These are phyloP conservation scores for Kewa caespitosa DNA, from an alignment of 179 eudicot species.

Conservation along the genomic window DNA sequence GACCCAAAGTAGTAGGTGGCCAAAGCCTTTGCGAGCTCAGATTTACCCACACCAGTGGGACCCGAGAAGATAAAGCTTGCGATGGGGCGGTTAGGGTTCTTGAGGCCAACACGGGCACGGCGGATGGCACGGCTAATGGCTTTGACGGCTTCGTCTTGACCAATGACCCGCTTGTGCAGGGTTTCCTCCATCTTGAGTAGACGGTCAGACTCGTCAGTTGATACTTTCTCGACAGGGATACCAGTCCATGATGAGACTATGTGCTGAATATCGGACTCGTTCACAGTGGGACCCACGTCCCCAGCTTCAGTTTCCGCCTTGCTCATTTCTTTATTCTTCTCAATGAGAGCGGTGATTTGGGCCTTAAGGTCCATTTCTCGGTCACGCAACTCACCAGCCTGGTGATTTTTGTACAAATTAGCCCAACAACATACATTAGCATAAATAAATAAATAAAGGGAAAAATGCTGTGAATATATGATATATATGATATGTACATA, in stretches of 20 bases:
- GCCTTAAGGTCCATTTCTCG: conserved; percentile 69
- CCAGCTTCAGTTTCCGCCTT: conserved; percentile 61
- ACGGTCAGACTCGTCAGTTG: conserved; percentile 72
- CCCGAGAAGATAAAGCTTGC: conserved; percentile 97
- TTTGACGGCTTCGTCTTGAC: conserved; percentile 93
- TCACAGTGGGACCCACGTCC: conserved; percentile 57
- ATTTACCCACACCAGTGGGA: conserved; percentile 95
- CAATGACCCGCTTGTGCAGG: conserved; percentile 73
- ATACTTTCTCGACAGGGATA: conserved; percentile 84
- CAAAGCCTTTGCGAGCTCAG: conserved; percentile 82
- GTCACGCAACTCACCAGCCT: conserved; percentile 84
- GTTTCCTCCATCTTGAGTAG: conserved; percentile 88
- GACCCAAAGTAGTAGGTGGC: conserved; percentile 89
- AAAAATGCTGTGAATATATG: too few relatives aligned
- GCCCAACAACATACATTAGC: too few relatives aligned
- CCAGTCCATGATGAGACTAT: conserved; percentile 95
- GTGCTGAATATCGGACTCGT: conserved; percentile 76
- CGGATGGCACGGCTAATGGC: conserved; percentile 92
- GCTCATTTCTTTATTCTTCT: conserved; percentile 67
- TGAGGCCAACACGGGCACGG: conserved; percentile 93
- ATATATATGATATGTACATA: too few relatives aligned
- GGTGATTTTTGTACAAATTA: not conserved
- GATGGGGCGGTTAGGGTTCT: conserved; percentile 83
- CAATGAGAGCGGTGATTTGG: conserved; percentile 56
- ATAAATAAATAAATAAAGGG: too few relatives aligned